Base-by-base conservation (phyloP, 192 early-diverging fungal species). In the Backusella morwellensis region DNA sequence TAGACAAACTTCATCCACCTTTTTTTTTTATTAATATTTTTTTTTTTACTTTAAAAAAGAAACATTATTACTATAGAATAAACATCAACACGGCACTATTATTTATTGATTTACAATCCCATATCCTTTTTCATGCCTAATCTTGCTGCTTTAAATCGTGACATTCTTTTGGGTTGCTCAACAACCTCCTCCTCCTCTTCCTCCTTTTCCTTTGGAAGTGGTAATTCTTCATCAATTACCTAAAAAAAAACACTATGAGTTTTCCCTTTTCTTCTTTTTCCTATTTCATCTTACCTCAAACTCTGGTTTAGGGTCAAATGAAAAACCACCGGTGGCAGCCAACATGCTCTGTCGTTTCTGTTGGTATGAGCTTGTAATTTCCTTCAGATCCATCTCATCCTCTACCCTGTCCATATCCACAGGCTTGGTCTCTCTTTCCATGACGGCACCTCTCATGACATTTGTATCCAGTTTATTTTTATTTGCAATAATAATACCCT, bases 371-470 rank as follows among this genome's bases (percentile, higher is more conserved):
- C 71, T 50, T 14, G 66, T 74, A 34, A 83, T 79, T 72, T 88
- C 85, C 66, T 77, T 73, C 42, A 85, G 70, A 41, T 86, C 72
- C 87, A 88, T 86, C 35, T 88, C 84, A 8, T 86, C 83, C 54
- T 86, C 85, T 5, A 85, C 71, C 44, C 82, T 82, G 14, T 88
- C 87, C 56, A 84, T 67, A 38, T 88, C 79, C 23, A 86, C 75
- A n/a, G 80, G 52, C 12, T 86, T 81, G 19, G 83, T 75, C 2
- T 86, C 85, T 19, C 76, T 78, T 72, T 88, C 85, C 26, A 85
- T 82, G 35, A 88, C 82, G 3, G 75, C 76, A n/a, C 83, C 84
- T 63, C 78, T 78, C 86, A 87, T 83, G 4, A 80, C 38, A 0
- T 81, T 66, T 9, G 80, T 84, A 35, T 87, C 86, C 75, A 82